Evolutionary conservation across 2,329 filamentous ascomycete genomes (phyloP), one percentile per base, ranked within the genome.

Genomic region (Botrytis fabae): DNA sequence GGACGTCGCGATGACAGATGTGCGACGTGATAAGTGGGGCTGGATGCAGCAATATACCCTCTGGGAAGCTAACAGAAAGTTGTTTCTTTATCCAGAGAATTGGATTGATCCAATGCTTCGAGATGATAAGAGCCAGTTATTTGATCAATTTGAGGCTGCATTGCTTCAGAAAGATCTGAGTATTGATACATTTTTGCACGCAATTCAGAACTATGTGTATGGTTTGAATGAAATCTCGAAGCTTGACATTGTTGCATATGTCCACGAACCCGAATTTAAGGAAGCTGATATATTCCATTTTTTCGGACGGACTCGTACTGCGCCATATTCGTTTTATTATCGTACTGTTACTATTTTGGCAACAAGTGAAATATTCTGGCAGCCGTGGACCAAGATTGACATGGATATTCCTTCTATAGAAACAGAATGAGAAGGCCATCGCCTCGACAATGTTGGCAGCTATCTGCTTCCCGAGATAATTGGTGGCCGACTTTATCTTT

Each of bases 71-170:
- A 79, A 80, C 69, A 74, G 78, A 0, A 78, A 81, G 71, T 73
- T 81, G 7, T 81, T 80, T 64, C 66, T 82, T 6, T 81, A 79
- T 51, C 81, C 81, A 0, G 81, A 83, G 75, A 82, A 81, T 70
- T 83, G 76, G 76, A 60, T 82, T 25, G 78, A 79, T 1, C 78
- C 81, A 0, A 69, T 72, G 1, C 74, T 83, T 14, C 77, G 81
- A 16, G 81, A 82, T 74, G 77, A 82, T 74, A 82, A 82, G 70
- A 78, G 73, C 12, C 32, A 70, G 8, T 20, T 78, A 14, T 82
- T 78, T 71, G 42, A 65, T 20, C 73, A 73, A 14, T 69, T 82
- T 3, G 80, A 81, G 70, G 62, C 40, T 14, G 28, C 62, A 8
- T 32, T 64, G 9, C 9, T 35, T 18, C 62, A 64, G 42, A 64